These are phyloP conservation scores for Trichoderma asperelloides DNA, from an alignment of 495 filamentous ascomycete species.

Conservation along the genomic window DNA sequence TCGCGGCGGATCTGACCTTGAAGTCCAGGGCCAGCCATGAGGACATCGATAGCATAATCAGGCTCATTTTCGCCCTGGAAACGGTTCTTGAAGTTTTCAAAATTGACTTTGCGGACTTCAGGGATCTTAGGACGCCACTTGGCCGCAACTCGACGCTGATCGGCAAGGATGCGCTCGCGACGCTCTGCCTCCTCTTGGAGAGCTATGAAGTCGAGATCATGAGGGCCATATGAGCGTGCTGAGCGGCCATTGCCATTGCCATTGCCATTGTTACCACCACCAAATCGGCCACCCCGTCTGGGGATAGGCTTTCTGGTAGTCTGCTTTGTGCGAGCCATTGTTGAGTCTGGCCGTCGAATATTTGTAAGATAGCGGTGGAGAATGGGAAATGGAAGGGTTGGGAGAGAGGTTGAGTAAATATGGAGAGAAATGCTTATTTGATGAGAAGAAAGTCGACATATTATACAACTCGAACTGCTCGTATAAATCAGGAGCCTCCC, in stretches of 20 bases:
- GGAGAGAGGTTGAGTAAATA: neutral
- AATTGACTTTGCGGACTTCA: conserved; percentile 15
- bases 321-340: conserved; percentile 4
- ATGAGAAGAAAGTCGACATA: neutral
- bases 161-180: conserved; percentile 20
- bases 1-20: conserved; percentile 24
- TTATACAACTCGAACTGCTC: neutral
- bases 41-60: conserved; percentile 25
- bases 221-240: neutral
- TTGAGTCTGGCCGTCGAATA: neutral
- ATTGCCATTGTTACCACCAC: neutral
- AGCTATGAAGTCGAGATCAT: conserved; percentile 12
- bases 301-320: neutral
- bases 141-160: conserved; percentile 19
- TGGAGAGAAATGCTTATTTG: neutral
- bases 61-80: conserved; percentile 21
- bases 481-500: neutral
- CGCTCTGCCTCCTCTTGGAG: conserved; percentile 21
- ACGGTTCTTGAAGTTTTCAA: conserved; percentile 16
- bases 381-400: neutral
- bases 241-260: neutral
- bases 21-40: conserved; percentile 19
- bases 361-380: too few relatives aligned
- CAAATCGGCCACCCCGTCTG: neutral
- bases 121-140: conserved; percentile 27